Conservation (phyloP, 257 asterid species). For the Handroanthus guayacan region DNA sequence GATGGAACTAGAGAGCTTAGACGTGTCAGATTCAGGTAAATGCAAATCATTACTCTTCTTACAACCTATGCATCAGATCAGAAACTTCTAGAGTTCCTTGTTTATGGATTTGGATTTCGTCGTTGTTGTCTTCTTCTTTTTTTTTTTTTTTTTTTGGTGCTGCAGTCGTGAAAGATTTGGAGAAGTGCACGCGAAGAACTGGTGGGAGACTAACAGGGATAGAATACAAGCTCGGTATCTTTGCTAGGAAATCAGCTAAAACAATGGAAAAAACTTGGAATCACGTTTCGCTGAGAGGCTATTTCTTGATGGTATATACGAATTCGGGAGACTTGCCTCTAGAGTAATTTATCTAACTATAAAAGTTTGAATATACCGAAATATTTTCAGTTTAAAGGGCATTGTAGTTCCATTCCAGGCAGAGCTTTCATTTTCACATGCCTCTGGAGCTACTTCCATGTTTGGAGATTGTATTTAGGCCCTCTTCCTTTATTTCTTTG, state of each 20-base stretch:
- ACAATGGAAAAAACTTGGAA: no score
- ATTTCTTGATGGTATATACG: conserved; percentile 17
- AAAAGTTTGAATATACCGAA: conserved; percentile 36
- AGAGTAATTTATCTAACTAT: conserved; percentile 33
- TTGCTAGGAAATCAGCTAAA: conserved; percentile 39
- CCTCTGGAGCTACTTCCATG: conserved; percentile 24
- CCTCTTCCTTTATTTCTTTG: neutral
- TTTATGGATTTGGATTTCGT: no score
- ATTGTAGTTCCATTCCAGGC: neutral
- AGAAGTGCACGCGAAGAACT: conserved; percentile 81
- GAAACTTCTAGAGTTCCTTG: no score
- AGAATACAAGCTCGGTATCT: conserved; percentile 93
- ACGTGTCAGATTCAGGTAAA: conserved; percentile 93
- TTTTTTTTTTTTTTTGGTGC: neutral
- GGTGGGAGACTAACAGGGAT: conserved; percentile 97
- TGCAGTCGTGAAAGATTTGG: conserved; percentile 84
- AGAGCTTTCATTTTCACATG: conserved; percentile 1
- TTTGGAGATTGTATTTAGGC: conserved; percentile 5
- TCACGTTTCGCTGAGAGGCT: neutral
- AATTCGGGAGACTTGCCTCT: neutral
- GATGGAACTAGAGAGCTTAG: conserved; percentile 94
- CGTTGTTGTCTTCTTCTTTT: neutral
- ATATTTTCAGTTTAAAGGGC: conserved; percentile 7
- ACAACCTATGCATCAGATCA: neutral
- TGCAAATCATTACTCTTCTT: neutral